phyloP scores from a whole-genome alignment of 176 grass and related monocot genomes.

The barley (Hordeum vulgare) region MorexV3_pseudomolecules_assembly NC_058522.1:260838865-260839364 shows the following conservation, averaged over 20 bases:
- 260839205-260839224: no score
- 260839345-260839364: no score
- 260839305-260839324: no score
- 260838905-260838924: background rate
- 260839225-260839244: no score
- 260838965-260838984: background rate
- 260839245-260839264: no score
- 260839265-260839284: no score
- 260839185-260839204: conserved; percentile 64
- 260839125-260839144: background rate
- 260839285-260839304: conserved; percentile 47
- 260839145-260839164: background rate
- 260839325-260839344: no score
- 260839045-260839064: conserved; percentile 13
- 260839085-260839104: background rate
- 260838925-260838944: background rate
- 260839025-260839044: background rate
- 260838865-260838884: background rate
- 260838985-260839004: conserved; percentile 2
- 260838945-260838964: background rate
- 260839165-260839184: background rate
- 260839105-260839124: conserved; percentile 1
- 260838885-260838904: background rate
- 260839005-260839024: background rate
- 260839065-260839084: background rate